Evolutionary conservation across 2,329 filamentous ascomycete genomes (phyloP).

Genomic region (Shiraia bambusicola): DNA sequence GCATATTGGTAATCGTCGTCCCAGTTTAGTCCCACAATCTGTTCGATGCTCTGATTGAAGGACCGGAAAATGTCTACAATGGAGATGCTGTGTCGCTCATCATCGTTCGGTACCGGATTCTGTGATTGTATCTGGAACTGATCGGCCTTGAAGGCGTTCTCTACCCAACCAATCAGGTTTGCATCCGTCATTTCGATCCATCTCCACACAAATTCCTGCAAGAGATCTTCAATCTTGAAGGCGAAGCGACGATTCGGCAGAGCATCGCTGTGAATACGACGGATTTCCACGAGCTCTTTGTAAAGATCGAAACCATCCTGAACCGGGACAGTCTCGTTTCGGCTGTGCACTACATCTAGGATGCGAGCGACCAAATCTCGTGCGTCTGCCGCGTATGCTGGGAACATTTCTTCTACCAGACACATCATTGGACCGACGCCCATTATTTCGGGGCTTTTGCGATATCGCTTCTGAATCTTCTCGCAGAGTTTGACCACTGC

Average conservation of each 20-base stretch:
- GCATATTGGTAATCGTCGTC: conserved; percentile 91
- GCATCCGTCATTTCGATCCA: conserved; percentile 84
- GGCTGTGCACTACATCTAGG: conserved; percentile 68
- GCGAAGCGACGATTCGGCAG: conserved; percentile 73
- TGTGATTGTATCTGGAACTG: conserved; percentile 74
- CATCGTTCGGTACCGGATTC: conserved; percentile 66
- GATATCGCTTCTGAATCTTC: conserved; percentile 89
- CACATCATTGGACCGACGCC: conserved; percentile 70
- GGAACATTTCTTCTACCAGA: conserved; percentile 79
- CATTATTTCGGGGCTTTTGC: conserved; percentile 83
- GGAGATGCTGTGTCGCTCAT: conserved; percentile 88
- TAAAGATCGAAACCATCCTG: conserved; percentile 95
- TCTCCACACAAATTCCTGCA: conserved; percentile 93
- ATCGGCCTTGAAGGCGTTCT: conserved; percentile 88
- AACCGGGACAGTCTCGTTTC: conserved; percentile 74
- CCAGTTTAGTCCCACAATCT: conserved; percentile 85
- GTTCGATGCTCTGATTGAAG: conserved; percentile 88
- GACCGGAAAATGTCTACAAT: conserved; percentile 91
- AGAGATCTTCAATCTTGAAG: conserved; percentile 81
- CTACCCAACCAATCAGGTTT: conserved; percentile 80
- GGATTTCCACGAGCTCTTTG: conserved; percentile 80
- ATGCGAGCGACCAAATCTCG: conserved; percentile 82
- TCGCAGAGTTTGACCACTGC: conserved; percentile 82
- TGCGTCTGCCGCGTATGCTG: conserved; percentile 86
- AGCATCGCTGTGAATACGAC: conserved; percentile 74